Base-by-base conservation (phyloP, 2,329 filamentous ascomycete species). In the Bisporella sp. region DNA sequence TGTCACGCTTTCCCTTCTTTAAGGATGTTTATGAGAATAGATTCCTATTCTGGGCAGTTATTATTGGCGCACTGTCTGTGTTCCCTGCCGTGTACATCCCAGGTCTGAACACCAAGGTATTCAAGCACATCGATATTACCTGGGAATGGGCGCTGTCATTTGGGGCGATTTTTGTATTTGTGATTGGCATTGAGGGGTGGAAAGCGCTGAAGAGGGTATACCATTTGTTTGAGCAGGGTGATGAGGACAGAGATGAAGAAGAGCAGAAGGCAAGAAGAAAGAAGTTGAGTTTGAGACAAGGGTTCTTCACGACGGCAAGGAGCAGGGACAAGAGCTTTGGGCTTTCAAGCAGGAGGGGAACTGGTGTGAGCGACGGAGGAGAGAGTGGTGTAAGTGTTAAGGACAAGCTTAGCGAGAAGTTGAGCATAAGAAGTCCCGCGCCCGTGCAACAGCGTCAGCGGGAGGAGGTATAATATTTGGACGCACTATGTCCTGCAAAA, bases 71-170 rank as follows among this genome's bases (percentile, higher is more conserved):
- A 46, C 52, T 78, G 28, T 73, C 74, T 7, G 75, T 78, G 3
- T 79, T 81, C 59, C 77, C 77, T 1, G 71, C 74, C n/a, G 66
- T 80, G 4, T 85, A 85, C 60, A 84, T 85, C 53, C 82, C 82
- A 0, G 77, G 77, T 32, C 72, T 85, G 57, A 84, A 82, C 59
- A 73, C 73, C n/a, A 69, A 69, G 2, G 80, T 84, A 1, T 84
- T 84, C 69, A 78, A 79, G 58, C 80, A 84, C 57, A 73, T 69
- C 5, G 76, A 75, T 1, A 84, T 85, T 50, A 71, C 69, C 6
- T 84, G 81, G 81, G 81, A 84, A 63, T 85, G 79, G 82, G 78
- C 71, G 0, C 73, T 85, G 44, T 76, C 82, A 1, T 75, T 84
- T 53, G 68, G 82, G 31, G 73, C 73, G 31, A 71, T 78, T 0